phyloP scores from a whole-genome alignment of 2,329 filamentous ascomycete genomes.

The Talaromyces piceae region DNA sequence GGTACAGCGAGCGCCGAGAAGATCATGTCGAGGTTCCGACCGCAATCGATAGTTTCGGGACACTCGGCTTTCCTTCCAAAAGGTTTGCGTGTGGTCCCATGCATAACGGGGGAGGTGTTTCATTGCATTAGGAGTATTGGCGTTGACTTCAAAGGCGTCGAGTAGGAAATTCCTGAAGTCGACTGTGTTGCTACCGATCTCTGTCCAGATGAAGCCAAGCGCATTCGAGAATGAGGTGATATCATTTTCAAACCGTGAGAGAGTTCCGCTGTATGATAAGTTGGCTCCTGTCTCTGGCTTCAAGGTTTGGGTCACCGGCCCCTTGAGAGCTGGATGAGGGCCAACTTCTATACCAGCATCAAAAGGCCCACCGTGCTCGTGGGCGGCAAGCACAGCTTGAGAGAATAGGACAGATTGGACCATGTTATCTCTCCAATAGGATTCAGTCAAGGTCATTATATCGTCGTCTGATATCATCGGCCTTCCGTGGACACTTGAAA shows the following conservation, averaged over 20 bases:
- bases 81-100: constrained; percentile 40
- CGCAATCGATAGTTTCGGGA: constrained; percentile 26
- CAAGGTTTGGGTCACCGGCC: constrained; percentile 12
- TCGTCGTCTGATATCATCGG: neutral
- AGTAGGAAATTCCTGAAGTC: neutral
- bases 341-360: constrained; percentile 21
- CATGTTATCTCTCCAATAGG: constrained; percentile 32
- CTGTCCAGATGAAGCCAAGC: neutral
- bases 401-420: constrained; percentile 26
- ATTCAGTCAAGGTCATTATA: neutral
- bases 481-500: constrained; percentile 1
- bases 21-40: constrained; percentile 24
- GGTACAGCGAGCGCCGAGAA: constrained; percentile 14
- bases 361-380: constrained; percentile 3
- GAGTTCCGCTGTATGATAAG: neutral
- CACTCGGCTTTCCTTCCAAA: constrained; percentile 37
- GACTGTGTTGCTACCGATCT: neutral
- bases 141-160: too few species aligned
- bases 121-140: too few species aligned
- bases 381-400: constrained; percentile 15
- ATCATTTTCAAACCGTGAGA: neutral
- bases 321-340: constrained; percentile 25
- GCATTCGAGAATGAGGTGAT: neutral
- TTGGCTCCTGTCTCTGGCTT: neutral
- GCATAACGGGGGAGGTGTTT: constrained; percentile 35